These are phyloP conservation scores for Clitoria ternatea DNA, from an alignment of 306 rosid species.

Conservation along the genomic window DNA sequence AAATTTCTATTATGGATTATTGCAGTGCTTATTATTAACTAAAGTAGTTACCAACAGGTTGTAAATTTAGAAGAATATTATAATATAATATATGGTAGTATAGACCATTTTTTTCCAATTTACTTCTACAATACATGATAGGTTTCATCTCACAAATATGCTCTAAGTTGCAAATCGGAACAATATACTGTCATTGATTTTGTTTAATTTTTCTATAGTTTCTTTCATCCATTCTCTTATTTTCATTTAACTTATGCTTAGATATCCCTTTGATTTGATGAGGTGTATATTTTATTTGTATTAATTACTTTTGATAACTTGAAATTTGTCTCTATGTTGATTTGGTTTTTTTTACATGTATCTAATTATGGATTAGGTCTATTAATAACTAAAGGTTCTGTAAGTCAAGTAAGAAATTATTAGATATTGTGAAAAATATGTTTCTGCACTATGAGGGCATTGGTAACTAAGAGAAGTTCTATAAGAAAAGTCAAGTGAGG, in stretches of 20 bases:
- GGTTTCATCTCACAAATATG: not conserved
- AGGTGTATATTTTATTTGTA: conserved; percentile 1
- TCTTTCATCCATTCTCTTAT: not conserved
- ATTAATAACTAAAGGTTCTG: too few species aligned
- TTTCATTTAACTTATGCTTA: not conserved
- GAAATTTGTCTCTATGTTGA: conserved; percentile 21
- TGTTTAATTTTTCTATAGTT: not conserved
- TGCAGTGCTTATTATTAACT: not conserved
- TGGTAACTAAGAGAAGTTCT: too few species aligned
- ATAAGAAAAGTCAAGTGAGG: too few species aligned
- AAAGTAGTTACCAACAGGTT: not conserved
- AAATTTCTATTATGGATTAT: too few species aligned
- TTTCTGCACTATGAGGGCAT: too few species aligned
- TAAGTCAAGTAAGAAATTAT: too few species aligned
- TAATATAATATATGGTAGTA: conserved; percentile 12
- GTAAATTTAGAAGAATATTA: not conserved
- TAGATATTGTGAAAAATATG: too few species aligned
- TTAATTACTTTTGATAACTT: not conserved
- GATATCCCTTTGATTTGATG: not conserved
- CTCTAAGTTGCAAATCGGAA: not conserved
- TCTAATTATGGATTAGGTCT: too few species aligned
- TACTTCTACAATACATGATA: not conserved
- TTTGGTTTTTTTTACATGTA: not conserved
- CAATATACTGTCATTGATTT: not conserved
- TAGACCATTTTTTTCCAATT: not conserved